A percentile compares a stretch with the other conserved stretches of the same genome.
These are phyloP conservation scores for Malassezia equina DNA, from an alignment of 1,284 basidiomycete genomes.

Conservation along the genomic window DNA sequence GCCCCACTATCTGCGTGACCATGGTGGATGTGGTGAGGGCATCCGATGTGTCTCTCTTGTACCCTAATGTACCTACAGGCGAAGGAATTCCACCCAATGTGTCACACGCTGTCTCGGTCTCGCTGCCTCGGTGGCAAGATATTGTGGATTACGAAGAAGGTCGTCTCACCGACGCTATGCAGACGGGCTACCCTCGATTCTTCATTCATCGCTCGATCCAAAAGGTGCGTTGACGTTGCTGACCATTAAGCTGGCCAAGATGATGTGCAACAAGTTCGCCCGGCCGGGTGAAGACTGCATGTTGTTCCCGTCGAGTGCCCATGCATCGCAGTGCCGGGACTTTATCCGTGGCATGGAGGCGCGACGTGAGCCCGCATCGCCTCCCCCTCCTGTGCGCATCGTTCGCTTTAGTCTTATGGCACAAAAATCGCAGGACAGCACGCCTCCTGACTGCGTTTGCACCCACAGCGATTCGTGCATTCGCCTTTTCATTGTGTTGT, in stretches of 20 bases:
- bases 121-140: conserved; percentile 85
- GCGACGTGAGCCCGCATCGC: conserved; percentile 1
- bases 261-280: conserved; percentile 29
- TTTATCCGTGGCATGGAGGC: conserved; percentile 31
- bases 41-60: not conserved
- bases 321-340: conserved; percentile 35
- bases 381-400: conserved; percentile 22
- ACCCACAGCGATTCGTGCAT: conserved; percentile 6
- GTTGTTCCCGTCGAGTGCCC: conserved; percentile 31
- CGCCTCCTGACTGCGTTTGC: conserved; percentile 5
- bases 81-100: conserved; percentile 47
- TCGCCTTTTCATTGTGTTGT: conserved; percentile 61
- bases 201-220: conserved; percentile 82
- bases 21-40: conserved; percentile 2
- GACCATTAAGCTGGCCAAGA: conserved; percentile 17
- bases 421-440: not conserved
- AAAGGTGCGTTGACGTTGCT: conserved; percentile 55
- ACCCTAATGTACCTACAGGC: conserved; percentile 22
- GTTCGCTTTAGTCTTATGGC: conserved; percentile 33
- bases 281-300: conserved; percentile 27
- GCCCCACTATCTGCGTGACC: not conserved
- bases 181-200: conserved; percentile 91
- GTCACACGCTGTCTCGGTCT: conserved; percentile 87
- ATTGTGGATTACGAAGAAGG: conserved; percentile 90
- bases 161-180: conserved; percentile 70